Conservation (phyloP, 768 basidiomycete genomes). For the Kockovaella imperatae region DNA sequence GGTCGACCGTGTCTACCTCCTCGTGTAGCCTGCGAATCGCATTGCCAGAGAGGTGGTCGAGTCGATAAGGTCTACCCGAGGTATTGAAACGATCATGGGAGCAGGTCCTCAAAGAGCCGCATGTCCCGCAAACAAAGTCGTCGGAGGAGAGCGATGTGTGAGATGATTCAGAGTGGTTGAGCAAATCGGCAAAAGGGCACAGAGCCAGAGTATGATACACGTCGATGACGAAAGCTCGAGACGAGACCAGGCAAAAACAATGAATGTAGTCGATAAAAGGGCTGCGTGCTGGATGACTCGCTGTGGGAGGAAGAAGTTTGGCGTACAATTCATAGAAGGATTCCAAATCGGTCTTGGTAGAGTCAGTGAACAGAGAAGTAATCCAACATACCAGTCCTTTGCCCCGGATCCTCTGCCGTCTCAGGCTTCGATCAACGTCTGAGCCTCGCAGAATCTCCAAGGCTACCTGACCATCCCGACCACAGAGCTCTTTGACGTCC, state of each 20-base stretch:
- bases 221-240: constrained; percentile 76
- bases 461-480: constrained; percentile 32
- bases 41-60: constrained; percentile 4
- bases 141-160: constrained; percentile 14
- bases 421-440: constrained; percentile 26
- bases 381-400: constrained; percentile 8
- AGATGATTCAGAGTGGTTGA: constrained; percentile 29
- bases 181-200: constrained; percentile 71
- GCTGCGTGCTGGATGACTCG: constrained; percentile 9
- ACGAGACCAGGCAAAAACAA: constrained; percentile 63
- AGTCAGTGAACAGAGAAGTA: not conserved
- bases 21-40: not conserved
- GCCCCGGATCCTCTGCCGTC: constrained; percentile 19
- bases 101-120: constrained; percentile 13
- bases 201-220: constrained; percentile 70
- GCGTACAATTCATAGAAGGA: not conserved
- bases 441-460: constrained; percentile 36
- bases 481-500: constrained; percentile 22
- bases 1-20: constrained; percentile 9
- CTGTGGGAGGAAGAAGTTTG: constrained; percentile 12
- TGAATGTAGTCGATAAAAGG: constrained; percentile 48
- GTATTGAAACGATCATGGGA: constrained; percentile 7
- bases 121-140: constrained; percentile 13
- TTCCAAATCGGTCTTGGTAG: not conserved
- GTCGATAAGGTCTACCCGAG: not conserved